Percentiles rank a stretch among this genome's conserved stretches.
These are phyloP conservation scores for Sistotremastrum suecicum DNA, from an alignment of 768 basidiomycete genomes.

Conservation along the genomic window DNA sequence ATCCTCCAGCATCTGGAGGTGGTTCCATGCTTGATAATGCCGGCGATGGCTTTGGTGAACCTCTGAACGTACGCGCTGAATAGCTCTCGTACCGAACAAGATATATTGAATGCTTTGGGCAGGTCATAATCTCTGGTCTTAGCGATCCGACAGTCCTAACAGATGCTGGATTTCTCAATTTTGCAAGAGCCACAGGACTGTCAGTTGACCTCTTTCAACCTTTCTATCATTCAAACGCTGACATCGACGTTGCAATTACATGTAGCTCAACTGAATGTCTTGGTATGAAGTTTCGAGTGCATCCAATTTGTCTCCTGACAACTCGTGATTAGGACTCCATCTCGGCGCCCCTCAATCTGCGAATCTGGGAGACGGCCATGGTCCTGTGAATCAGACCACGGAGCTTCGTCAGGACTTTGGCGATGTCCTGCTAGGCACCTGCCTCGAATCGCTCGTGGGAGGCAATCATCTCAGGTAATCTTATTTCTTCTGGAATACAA, in stretches of 20 bases:
- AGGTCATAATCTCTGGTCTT: conserved; percentile 9
- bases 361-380: conserved; percentile 10
- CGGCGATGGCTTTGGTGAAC: conserved; percentile 3
- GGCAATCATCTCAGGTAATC: conserved; percentile 5
- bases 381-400: conserved; percentile 2
- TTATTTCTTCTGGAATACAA: not conserved
- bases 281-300: not conserved
- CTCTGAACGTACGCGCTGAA: conserved; percentile 1
- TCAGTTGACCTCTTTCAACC: not conserved
- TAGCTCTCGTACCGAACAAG: not conserved
- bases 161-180: conserved; percentile 7
- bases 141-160: conserved; percentile 6
- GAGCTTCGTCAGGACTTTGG: conserved; percentile 3
- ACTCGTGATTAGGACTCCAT: conserved; percentile 5
- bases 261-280: conserved; percentile 3
- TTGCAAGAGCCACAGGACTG: conserved; percentile 2
- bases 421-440: not conserved
- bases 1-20: conserved; percentile 1
- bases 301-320: not conserved
- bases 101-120: not conserved
- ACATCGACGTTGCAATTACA: not conserved
- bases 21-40: conserved; percentile 2
- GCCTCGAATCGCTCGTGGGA: conserved; percentile 1
- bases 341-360: conserved; percentile 7
- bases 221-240: not conserved